A percentile compares a stretch with the other conserved stretches of the same genome.
These are phyloP conservation scores for Scedosporium minutisporum DNA, from an alignment of 2,329 filamentous ascomycete genomes.

Conservation along the genomic window DNA sequence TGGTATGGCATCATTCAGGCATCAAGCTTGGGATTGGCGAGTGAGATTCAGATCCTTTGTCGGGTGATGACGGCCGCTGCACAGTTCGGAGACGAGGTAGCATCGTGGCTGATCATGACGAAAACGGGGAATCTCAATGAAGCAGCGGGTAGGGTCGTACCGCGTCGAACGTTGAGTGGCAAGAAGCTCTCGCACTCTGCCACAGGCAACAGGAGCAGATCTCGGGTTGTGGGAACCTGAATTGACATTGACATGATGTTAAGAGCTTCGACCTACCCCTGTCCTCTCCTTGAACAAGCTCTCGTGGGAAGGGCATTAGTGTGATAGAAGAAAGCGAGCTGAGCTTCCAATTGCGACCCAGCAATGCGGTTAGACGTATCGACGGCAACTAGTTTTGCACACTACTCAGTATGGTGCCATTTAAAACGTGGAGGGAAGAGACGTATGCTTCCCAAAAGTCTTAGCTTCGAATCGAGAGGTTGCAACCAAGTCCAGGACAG, in stretches of 20 bases:
- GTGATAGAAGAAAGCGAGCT: background rate
- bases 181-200: background rate
- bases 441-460: background rate
- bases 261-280: background rate
- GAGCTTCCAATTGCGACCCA: background rate
- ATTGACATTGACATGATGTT: too few relatives aligned
- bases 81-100: background rate
- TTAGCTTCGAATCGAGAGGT: background rate
- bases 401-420: background rate
- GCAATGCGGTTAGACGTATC: background rate
- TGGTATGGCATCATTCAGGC: slow-evolving; percentile 4
- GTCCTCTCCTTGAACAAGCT: background rate
- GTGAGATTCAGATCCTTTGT: background rate
- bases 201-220: too few relatives aligned
- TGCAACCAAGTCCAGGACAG: background rate
- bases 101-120: slow-evolving; percentile 4
- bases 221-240: too few relatives aligned
- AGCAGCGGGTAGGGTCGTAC: background rate
- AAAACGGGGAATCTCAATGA: background rate
- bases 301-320: background rate
- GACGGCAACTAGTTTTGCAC: background rate
- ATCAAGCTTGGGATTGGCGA: background rate
- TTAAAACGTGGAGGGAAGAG: background rate
- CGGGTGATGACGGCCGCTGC: background rate
- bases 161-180: too few relatives aligned